These are phyloP conservation scores for Aristolochia contorta DNA, from an alignment of 164 flowering plant species.

Conservation along the genomic window DNA sequence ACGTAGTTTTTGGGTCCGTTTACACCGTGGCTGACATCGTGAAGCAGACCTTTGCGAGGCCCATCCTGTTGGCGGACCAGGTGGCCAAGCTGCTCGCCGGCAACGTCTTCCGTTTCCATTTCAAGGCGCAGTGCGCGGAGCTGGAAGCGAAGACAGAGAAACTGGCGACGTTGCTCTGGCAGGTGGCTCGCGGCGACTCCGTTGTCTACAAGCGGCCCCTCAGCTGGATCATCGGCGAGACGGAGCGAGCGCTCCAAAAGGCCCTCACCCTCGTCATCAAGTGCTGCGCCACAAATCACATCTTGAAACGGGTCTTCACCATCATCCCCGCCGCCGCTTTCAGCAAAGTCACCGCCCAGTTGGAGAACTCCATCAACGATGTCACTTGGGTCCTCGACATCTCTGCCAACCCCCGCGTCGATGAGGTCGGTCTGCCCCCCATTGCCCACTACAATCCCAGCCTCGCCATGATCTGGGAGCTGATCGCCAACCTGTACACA, in stretches of 20 bases:
- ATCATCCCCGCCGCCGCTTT: constrained; percentile 66
- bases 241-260: too few relatives aligned
- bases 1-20: too few relatives aligned
- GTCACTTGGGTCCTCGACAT: constrained; percentile 85
- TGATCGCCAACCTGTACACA: too few relatives aligned
- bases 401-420: constrained; percentile 66
- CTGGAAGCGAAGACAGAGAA: constrained; percentile 56
- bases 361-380: constrained; percentile 70
- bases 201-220: too few relatives aligned
- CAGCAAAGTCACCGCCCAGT: too few relatives aligned
- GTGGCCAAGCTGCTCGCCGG: constrained; percentile 50
- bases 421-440: too few relatives aligned
- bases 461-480: too few relatives aligned
- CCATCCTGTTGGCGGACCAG: constrained; percentile 59
- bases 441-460: too few relatives aligned
- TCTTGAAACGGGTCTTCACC: constrained; percentile 68
- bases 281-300: constrained; percentile 46
- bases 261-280: constrained; percentile 52
- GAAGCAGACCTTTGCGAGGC: constrained; percentile 52
- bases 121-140: constrained; percentile 54
- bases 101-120: constrained; percentile 26
- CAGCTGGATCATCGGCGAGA: too few relatives aligned
- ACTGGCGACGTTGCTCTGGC: constrained; percentile 61
- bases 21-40: constrained; percentile 57
- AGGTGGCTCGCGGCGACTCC: too few relatives aligned